A percentile compares a stretch with the other conserved stretches of the same genome.
Evolutionary conservation across 192 early-diverging fungal species (phyloP).

Genomic region (Coemansia sp.): DNA sequence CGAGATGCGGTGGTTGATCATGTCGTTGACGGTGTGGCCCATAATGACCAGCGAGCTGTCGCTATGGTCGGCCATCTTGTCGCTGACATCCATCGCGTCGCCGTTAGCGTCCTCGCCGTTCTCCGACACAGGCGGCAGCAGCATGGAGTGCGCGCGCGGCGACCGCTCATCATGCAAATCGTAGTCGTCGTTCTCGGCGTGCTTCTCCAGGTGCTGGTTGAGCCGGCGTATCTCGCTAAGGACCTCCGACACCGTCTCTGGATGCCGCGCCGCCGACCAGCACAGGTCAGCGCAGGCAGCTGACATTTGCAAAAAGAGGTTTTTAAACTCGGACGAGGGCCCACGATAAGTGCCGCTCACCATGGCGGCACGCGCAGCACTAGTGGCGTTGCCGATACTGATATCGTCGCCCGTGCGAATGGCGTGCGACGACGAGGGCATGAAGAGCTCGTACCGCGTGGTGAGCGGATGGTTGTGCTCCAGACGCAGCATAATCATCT

Average conservation of each 20-base stretch:
- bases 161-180: not conserved
- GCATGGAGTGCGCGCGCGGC: not conserved
- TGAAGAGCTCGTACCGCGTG: conserved; percentile 34
- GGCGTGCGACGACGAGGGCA: conserved; percentile 1
- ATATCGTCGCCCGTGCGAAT: conserved; percentile 42
- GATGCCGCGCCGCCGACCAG: conserved; percentile 55
- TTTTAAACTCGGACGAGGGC: conserved; percentile 47
- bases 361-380: conserved; percentile 37
- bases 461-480: conserved; percentile 57
- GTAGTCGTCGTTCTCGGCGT: conserved; percentile 1
- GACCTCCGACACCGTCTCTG: conserved; percentile 46
- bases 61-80: not conserved
- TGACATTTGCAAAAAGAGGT: conserved; percentile 52
- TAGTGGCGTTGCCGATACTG: conserved; percentile 39
- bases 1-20: conserved; percentile 4
- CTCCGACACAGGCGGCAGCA: conserved; percentile 28
- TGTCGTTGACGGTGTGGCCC: conserved; percentile 9
- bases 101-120: conserved; percentile 5
- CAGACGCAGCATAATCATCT: conserved; percentile 55
- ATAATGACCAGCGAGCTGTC: conserved; percentile 43
- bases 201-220: conserved; percentile 43
- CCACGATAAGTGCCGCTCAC: conserved; percentile 34
- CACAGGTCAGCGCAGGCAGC: conserved; percentile 51
- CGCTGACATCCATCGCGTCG: not conserved
- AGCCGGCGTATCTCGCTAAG: conserved; percentile 54